A percentile compares a stretch with the other conserved stretches of the same genome.
Conservation (phyloP, 371 early-diverging fungal species). For the Chytridium lagenaria region DNA sequence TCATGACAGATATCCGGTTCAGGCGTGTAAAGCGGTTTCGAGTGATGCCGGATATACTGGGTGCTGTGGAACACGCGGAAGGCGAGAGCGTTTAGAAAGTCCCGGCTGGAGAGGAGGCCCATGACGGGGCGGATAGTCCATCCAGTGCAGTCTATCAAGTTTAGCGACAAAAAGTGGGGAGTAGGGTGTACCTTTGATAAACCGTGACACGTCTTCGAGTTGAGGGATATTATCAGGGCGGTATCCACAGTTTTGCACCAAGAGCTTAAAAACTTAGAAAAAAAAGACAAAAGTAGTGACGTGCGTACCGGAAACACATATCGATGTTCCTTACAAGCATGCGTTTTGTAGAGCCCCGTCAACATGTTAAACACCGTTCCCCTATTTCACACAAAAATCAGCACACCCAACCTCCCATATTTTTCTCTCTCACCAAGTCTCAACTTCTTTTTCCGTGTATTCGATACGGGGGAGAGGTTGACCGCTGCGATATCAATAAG, state of each 20-base stretch:
- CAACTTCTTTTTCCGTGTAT: constrained; percentile 81
- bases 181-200: constrained; percentile 70
- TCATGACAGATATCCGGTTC: constrained; percentile 94
- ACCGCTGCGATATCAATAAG: constrained; percentile 55
- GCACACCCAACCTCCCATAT: too few species aligned
- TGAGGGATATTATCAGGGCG: constrained; percentile 87
- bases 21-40: constrained; percentile 91
- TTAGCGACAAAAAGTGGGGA: background rate
- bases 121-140: constrained; percentile 95
- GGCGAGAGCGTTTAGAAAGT: constrained; percentile 96
- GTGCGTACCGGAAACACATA: constrained; percentile 77
- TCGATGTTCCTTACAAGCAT: constrained; percentile 92
- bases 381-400: too few species aligned
- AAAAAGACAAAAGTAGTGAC: background rate
- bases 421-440: constrained; percentile 88
- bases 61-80: constrained; percentile 96
- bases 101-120: constrained; percentile 91
- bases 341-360: constrained; percentile 76
- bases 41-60: constrained; percentile 95
- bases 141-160: constrained; percentile 82
- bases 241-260: constrained; percentile 93
- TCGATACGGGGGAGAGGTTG: constrained; percentile 83
- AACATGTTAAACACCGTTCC: constrained; percentile 82
- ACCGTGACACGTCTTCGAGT: constrained; percentile 86
- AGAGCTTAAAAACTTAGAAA: constrained; percentile 45